Percentiles rank a stretch among this genome's conserved stretches.
phyloP scores from a whole-genome alignment of 768 basidiomycete genomes.

The Filobasidium wieringae region DNA sequence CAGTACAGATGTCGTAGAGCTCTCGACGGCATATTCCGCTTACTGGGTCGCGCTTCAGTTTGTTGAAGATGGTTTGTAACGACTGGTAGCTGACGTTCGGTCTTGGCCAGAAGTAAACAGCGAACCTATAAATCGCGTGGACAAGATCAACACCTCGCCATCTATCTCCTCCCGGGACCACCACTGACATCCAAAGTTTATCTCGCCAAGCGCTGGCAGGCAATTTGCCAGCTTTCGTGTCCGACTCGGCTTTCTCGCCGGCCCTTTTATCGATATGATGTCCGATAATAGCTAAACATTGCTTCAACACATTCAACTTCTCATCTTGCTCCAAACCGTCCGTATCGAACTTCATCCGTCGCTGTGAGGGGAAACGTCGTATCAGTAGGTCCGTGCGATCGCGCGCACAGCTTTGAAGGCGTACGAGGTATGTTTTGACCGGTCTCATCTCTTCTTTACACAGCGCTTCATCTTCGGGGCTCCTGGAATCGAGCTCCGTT shows the following conservation, averaged over 20 bases:
- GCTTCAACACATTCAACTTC: constrained; percentile 89
- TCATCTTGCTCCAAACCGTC: constrained; percentile 89
- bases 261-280: constrained; percentile 78
- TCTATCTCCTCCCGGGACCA: background rate
- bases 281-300: constrained; percentile 87
- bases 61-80: constrained; percentile 86
- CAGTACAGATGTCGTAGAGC: no score
- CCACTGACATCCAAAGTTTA: constrained; percentile 89
- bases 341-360: constrained; percentile 86
- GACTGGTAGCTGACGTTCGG: constrained; percentile 80
- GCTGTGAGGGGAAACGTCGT: constrained; percentile 45
- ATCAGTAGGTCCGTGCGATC: background rate
- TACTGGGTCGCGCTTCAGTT: constrained; percentile 51
- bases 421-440: constrained; percentile 86
- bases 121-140: constrained; percentile 51
- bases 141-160: background rate
- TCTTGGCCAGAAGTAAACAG: constrained; percentile 94
- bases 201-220: no score
- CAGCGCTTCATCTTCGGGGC: constrained; percentile 84
- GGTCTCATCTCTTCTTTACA: constrained; percentile 93
- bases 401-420: constrained; percentile 20
- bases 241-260: constrained; percentile 58
- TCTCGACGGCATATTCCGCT: no score
- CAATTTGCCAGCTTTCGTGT: constrained; percentile 69
- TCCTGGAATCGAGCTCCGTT: constrained; percentile 43